Base-by-base conservation (phyloP, 768 basidiomycete genomes). In the Mycena galopus region DNA sequence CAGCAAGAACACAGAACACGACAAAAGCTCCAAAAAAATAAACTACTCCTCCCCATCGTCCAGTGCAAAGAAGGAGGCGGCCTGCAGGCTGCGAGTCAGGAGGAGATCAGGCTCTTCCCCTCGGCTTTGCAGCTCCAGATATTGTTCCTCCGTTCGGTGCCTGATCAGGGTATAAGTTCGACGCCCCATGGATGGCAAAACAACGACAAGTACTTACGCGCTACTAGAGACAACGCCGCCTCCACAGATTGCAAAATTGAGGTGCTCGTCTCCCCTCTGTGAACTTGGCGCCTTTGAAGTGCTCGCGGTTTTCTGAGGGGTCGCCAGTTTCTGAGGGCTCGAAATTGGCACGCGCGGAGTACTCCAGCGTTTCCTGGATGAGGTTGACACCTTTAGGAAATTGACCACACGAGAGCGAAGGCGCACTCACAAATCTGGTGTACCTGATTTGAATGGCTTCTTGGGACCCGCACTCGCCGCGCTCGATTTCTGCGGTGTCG, bases 241-340 rank as follows among this genome's bases (percentile, higher is more conserved):
- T 0, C 68, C 68, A 4, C 61, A 61, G n/a, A 69, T 69, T 0
- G 68, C 61, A 7, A 69, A 69, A 12, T 69, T 69, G 10, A 57
- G 6, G 25, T 17, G 27, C 12, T 29, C 27, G 12, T 29, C 25
- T 7, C 16, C 10, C 2, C 14, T n/a, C n/a, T n/a, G n/a, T n/a
- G n/a, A n/a, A n/a, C n/a, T n/a, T n/a, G n/a, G n/a, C n/a, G n/a
- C n/a, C n/a, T n/a, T n/a, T n/a, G n/a, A n/a, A n/a, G n/a, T n/a
- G n/a, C n/a, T n/a, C n/a, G n/a, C 25, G 12, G 2, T 6, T 14
- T 8, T 25, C 10, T 4, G 23, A 27, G 25, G 14, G 10, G 3
- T 3, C 16, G 7, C 23, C 3, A 19, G 12, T 14, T 55, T 47
- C 11, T 0, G 6, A 1, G 55, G 57, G 14, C 65, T 58, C 1